These are phyloP conservation scores for Carallia brachiata DNA, from an alignment of 345 rosid species.

Conservation along the genomic window DNA sequence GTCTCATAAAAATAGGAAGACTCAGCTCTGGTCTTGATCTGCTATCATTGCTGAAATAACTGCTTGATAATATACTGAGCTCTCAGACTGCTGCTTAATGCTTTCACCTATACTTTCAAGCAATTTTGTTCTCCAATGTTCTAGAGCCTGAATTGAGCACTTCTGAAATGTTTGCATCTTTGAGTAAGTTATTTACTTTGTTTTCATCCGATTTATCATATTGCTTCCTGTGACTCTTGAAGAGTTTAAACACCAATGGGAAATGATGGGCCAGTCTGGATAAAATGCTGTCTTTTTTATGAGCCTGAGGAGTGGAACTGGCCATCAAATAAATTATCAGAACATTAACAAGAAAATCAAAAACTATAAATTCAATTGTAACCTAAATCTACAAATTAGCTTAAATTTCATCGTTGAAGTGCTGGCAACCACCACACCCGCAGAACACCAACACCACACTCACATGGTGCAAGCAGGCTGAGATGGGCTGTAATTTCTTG, in stretches of 20 bases:
- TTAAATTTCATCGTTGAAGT: background rate
- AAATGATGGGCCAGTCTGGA: conserved; percentile 60
- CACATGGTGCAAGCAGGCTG: background rate
- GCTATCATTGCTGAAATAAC: conserved; percentile 27
- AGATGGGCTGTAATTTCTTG: background rate
- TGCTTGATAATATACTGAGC: conserved; percentile 21
- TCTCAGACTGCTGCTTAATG: conserved; percentile 34
- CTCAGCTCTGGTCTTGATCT: conserved; percentile 19
- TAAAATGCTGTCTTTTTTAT: conserved; percentile 48
- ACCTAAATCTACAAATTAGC: conserved; percentile 1
- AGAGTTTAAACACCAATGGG: conserved; percentile 59
- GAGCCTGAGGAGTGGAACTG: conserved; percentile 41
- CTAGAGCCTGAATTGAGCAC: conserved; percentile 23
- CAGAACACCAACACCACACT: too few relatives aligned
- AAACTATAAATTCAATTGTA: conserved; percentile 9
- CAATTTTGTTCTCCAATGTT: conserved; percentile 19
- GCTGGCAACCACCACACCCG: background rate
- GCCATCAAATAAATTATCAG: conserved; percentile 28
- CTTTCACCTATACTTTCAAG: conserved; percentile 33
- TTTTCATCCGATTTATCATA: conserved; percentile 29
- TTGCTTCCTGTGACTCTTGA: conserved; percentile 30
- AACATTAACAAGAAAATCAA: conserved; percentile 7
- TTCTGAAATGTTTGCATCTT: conserved; percentile 17
- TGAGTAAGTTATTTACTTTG: conserved; percentile 24
- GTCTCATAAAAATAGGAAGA: conserved; percentile 32